These are phyloP conservation scores for Salix dunnii DNA, from an alignment of 345 rosid genomes.

Conservation along the genomic window DNA sequence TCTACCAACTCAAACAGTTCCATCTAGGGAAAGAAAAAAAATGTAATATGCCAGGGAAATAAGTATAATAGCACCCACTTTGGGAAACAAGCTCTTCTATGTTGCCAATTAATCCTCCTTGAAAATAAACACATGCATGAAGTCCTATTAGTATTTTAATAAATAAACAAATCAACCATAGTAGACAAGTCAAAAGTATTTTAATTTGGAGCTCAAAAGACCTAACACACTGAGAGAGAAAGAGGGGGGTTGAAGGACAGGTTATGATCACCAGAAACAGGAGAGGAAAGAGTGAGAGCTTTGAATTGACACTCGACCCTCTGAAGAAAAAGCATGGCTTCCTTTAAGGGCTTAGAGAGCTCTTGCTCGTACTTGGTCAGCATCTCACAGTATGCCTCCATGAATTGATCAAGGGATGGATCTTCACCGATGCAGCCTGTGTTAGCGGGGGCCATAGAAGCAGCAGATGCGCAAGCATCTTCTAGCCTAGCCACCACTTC, in stretches of 20 bases:
- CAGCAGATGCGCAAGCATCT: slow-evolving; percentile 69
- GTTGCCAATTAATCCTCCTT: slow-evolving; percentile 7
- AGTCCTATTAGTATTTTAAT: background rate
- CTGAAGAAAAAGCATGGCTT: slow-evolving; percentile 84
- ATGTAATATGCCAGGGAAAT: background rate
- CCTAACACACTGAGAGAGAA: background rate
- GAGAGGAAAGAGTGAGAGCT: slow-evolving; percentile 59
- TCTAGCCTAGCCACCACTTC: slow-evolving; percentile 80
- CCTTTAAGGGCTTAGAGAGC: slow-evolving; percentile 90
- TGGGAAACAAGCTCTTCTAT: slow-evolving; percentile 6
- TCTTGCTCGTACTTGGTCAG: slow-evolving; percentile 90
- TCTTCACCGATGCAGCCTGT: slow-evolving; percentile 65
- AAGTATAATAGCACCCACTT: background rate
- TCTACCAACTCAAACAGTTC: slow-evolving; percentile 22
- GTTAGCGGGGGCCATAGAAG: slow-evolving; percentile 35
- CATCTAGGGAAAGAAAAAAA: background rate
- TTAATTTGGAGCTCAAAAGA: background rate
- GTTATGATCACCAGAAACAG: slow-evolving; percentile 49
- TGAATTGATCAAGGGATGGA: slow-evolving; percentile 95
- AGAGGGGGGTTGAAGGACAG: slow-evolving; percentile 7
- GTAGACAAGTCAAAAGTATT: background rate
- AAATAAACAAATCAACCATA: background rate
- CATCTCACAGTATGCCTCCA: slow-evolving; percentile 99
- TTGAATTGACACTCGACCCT: slow-evolving; percentile 82
- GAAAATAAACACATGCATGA: slow-evolving; percentile 27